A percentile compares a stretch with the other conserved stretches of the same genome.
phyloP scores from a whole-genome alignment of 2,329 filamentous ascomycete species.

The Cordyceps javanica region DNA sequence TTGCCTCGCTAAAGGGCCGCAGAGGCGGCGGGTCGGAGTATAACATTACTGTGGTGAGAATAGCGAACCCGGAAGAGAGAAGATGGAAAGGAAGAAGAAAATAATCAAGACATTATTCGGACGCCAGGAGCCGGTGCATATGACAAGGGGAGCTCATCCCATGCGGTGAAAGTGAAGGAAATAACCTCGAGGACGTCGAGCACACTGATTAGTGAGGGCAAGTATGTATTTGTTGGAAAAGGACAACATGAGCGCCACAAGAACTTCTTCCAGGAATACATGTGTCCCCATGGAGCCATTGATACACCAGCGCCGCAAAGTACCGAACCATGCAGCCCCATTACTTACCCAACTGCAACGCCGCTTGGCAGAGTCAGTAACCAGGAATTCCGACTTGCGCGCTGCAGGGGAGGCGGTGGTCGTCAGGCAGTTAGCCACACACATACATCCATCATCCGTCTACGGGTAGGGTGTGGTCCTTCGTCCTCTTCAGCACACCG shows the following conservation, averaged over 20 bases:
- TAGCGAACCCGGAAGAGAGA: neutral
- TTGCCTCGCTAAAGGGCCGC: constrained; percentile 48
- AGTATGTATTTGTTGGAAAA: neutral
- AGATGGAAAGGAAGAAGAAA: neutral
- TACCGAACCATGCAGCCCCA: neutral
- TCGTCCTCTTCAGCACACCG: neutral
- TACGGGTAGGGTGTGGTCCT: neutral
- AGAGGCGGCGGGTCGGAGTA: constrained; percentile 46
- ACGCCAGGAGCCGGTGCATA: neutral
- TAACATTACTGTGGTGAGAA: constrained; percentile 21
- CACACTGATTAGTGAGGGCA: neutral
- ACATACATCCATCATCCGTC: too few relatives aligned
- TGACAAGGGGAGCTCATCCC: neutral
- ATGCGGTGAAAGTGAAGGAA: neutral
- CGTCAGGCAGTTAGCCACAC: neutral
- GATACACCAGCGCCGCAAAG: neutral
- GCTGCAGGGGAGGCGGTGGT: neutral
- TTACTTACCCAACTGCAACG: neutral
- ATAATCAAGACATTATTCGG: neutral
- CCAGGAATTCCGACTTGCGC: neutral
- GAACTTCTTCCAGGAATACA: neutral
- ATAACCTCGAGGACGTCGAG: neutral
- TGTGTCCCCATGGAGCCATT: neutral
- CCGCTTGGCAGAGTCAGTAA: neutral
- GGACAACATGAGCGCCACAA: neutral